Percentiles rank a stretch among this genome's conserved stretches.
phyloP scores from a whole-genome alignment of 23 red algal genomes.

The Cyanidiococcus yangmingshanensis region DNA sequence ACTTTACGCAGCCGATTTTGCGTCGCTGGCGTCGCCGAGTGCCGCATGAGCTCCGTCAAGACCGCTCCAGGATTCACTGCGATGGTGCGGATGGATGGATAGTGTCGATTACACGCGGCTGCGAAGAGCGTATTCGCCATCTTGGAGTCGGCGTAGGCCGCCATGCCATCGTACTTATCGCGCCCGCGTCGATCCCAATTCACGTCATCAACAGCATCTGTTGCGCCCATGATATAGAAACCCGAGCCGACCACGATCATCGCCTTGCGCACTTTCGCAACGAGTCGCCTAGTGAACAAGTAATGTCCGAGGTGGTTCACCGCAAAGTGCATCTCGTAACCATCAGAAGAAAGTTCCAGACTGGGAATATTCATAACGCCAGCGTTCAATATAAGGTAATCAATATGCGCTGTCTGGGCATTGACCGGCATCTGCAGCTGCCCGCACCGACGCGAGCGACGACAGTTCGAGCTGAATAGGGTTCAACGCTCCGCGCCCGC shows the following conservation, averaged over 20 bases:
- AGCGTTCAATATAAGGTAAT: conserved; percentile 71
- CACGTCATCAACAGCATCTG: conserved; percentile 39
- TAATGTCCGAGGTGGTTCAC: conserved; percentile 91
- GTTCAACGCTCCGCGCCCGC: background rate
- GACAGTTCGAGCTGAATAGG: conserved; percentile 43
- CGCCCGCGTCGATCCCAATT: conserved; percentile 21
- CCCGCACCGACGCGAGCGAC: conserved; percentile 46
- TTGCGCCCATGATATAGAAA: conserved; percentile 6
- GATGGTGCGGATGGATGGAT: conserved; percentile 3
- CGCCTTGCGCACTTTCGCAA: conserved; percentile 20
- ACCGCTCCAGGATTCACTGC: conserved; percentile 38
- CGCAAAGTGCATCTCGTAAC: conserved; percentile 61
- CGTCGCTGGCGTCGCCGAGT: background rate
- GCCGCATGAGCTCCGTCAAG: conserved; percentile 21
- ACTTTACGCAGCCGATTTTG: background rate
- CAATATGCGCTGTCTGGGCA: background rate
- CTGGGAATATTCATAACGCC: conserved; percentile 59
- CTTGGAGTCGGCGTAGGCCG: conserved; percentile 81
- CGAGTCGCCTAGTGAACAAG: conserved; percentile 57
- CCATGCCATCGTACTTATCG: conserved; percentile 41
- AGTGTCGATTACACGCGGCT: background rate
- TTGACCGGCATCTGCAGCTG: conserved; percentile 22
- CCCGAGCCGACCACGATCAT: conserved; percentile 60
- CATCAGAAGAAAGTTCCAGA: conserved; percentile 11
- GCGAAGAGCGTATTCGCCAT: conserved; percentile 62